These are phyloP conservation scores for Bipolaris victoriae DNA, from an alignment of 2,329 filamentous ascomycete species.

Conservation along the genomic window DNA sequence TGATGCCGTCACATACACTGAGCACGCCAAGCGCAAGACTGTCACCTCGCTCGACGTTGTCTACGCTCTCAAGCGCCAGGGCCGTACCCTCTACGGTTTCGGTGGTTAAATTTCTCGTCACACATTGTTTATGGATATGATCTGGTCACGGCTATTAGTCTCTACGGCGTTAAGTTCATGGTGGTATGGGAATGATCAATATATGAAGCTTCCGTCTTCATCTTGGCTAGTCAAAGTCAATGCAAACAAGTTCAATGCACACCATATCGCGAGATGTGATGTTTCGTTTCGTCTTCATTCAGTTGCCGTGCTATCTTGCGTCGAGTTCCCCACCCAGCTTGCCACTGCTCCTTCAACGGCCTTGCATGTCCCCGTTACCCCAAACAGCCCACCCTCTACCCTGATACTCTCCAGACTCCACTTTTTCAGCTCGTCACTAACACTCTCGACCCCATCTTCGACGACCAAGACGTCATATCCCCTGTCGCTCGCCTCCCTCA, in stretches of 20 bases:
- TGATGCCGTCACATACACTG: constrained; percentile 78
- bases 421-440: constrained; percentile 37
- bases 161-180: constrained; percentile 41
- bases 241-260: constrained; percentile 25
- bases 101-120: constrained; percentile 69
- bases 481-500: constrained; percentile 62
- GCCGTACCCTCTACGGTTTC: constrained; percentile 82
- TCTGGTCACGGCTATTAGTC: constrained; percentile 38
- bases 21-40: constrained; percentile 83
- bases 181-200: constrained; percentile 36
- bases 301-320: neutral
- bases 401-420: constrained; percentile 38
- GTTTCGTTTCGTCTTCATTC: neutral
- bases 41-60: constrained; percentile 72
- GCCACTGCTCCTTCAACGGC: constrained; percentile 34
- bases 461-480: constrained; percentile 61
- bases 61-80: constrained; percentile 69
- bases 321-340: constrained; percentile 23
- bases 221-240: constrained; percentile 36
- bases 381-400: constrained; percentile 40
- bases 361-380: constrained; percentile 28
- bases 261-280: neutral
- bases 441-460: constrained; percentile 54
- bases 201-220: constrained; percentile 28
- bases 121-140: constrained; percentile 36